These are phyloP conservation scores for Clitopilus hobsonii DNA, from an alignment of 768 basidiomycete species.

Conservation along the genomic window DNA sequence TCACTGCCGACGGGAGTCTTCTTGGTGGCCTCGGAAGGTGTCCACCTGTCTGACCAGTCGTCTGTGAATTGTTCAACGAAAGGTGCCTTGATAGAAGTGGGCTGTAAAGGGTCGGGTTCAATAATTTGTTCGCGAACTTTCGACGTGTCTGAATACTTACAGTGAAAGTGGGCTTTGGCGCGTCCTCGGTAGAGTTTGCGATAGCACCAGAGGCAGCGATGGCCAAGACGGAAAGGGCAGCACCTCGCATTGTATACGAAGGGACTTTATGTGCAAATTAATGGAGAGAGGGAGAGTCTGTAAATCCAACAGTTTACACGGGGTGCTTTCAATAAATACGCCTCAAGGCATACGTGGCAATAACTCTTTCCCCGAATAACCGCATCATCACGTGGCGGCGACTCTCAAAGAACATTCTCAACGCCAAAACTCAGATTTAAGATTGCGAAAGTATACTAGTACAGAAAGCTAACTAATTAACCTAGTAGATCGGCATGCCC, in stretches of 20 bases:
- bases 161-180: slow-evolving; percentile 63
- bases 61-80: slow-evolving; percentile 97
- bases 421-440: neutral
- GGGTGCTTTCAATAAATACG: slow-evolving; percentile 31
- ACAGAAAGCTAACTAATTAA: slow-evolving; percentile 15
- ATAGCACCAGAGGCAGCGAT: slow-evolving; percentile 60
- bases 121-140: slow-evolving; percentile 8
- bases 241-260: slow-evolving; percentile 84
- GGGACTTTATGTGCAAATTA: slow-evolving; percentile 41
- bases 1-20: slow-evolving; percentile 95
- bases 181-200: slow-evolving; percentile 48
- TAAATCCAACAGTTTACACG: slow-evolving; percentile 12
- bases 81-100: slow-evolving; percentile 74
- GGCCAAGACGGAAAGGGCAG: slow-evolving; percentile 76
- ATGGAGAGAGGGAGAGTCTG: slow-evolving; percentile 29
- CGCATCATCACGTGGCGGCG: slow-evolving; percentile 28
- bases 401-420: slow-evolving; percentile 7
- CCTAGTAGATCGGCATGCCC: slow-evolving; percentile 94
- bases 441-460: slow-evolving; percentile 9
- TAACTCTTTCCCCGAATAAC: slow-evolving; percentile 27
- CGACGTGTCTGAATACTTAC: slow-evolving; percentile 30
- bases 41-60: slow-evolving; percentile 91
- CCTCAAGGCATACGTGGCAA: slow-evolving; percentile 38
- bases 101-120: slow-evolving; percentile 36
- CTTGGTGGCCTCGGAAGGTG: slow-evolving; percentile 95